Base-by-base conservation (phyloP, 176 grass and related monocot genomes). In the Tillandsia fasciculata region DNA sequence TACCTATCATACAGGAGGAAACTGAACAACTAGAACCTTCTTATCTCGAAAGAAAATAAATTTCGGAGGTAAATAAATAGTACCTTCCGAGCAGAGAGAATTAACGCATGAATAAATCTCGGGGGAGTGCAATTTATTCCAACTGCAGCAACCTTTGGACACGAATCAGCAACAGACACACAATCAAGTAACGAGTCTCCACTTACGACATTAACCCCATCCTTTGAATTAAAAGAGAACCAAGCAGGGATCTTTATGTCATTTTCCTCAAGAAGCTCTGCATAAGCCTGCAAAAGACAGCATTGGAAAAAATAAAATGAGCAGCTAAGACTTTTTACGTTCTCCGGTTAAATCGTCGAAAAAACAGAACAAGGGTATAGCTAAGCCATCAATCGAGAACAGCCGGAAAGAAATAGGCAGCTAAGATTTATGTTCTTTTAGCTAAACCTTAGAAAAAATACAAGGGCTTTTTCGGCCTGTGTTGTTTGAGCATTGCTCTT, bases 101-200 rank as follows among this genome's bases (percentile, higher is more conserved):
- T 94, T 69, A 99, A 63, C 14, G 72, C 78, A 77, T 94, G 90
- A 51, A 99, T 94, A 76, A 99, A 99, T 77, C 95, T 80, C 63
- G 95, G 94, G 63, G 95, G 90, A 0, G 90, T 99, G 82, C 95
- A 99, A 49, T 99, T 99, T 83, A 99, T 99, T 49, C 95, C 95
- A 64, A 99, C 75, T 0, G 90, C 90, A 63, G 85, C 74, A 50
- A 99, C 82, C 71, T 79, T 88, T 56, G 75, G 63, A 75, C 87
- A 99, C 61, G 73, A 74, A 64, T 94, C 83, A 64, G 90, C 89
- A 73, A 99, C 76, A 80, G 77, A 68, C 59, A 78, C 80, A 75
- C 95, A 94, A 42, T 99, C 87, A n/a, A 85, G 68, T 54, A 99
- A 67, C 1, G 90, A 94, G 54, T 99, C 90, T 14, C 95, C 90